Evolutionary conservation across 1,139 yeast genomes (phyloP).

Genomic region (Taiozyma sp.): DNA sequence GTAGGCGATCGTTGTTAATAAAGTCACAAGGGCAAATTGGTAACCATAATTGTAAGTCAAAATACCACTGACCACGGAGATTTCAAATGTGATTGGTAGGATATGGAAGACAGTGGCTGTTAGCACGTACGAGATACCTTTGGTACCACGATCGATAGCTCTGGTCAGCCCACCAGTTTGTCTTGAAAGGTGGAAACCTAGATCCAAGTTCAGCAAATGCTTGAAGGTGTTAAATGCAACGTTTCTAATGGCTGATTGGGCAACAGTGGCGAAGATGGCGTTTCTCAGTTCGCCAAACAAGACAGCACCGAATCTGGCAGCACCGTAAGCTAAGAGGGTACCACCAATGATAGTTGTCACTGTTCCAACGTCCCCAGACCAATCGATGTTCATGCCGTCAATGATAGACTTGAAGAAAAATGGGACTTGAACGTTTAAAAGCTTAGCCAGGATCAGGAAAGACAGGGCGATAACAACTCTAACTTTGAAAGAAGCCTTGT

Average conservation of each 20-base stretch:
- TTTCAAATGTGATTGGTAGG: conserved; percentile 87
- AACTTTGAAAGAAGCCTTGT: conserved; percentile 60
- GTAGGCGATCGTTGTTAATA: conserved; percentile 82
- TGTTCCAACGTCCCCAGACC: conserved; percentile 61
- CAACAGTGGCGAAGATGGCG: conserved; percentile 93
- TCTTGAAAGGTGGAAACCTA: conserved; percentile 82
- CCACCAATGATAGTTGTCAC: conserved; percentile 57
- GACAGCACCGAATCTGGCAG: conserved; percentile 92
- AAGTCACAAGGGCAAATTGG: conserved; percentile 84
- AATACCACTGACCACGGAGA: conserved; percentile 88
- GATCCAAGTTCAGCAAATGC: conserved; percentile 78
- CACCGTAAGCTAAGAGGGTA: conserved; percentile 83
- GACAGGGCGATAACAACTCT: conserved; percentile 74
- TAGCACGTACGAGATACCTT: conserved; percentile 89
- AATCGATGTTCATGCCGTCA: conserved; percentile 90
- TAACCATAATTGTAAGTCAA: conserved; percentile 88
- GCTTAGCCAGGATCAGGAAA: conserved; percentile 70
- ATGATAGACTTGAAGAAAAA: conserved; percentile 85
- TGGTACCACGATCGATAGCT: conserved; percentile 96
- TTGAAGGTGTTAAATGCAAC: conserved; percentile 86
- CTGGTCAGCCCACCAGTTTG: conserved; percentile 96
- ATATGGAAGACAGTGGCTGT: conserved; percentile 97
- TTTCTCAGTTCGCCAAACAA: conserved; percentile 90
- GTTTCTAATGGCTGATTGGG: conserved; percentile 87
- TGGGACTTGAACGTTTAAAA: conserved; percentile 92